These are phyloP conservation scores for Neolentinus lepideus DNA, from an alignment of 1,284 basidiomycete genomes.

Conservation along the genomic window DNA sequence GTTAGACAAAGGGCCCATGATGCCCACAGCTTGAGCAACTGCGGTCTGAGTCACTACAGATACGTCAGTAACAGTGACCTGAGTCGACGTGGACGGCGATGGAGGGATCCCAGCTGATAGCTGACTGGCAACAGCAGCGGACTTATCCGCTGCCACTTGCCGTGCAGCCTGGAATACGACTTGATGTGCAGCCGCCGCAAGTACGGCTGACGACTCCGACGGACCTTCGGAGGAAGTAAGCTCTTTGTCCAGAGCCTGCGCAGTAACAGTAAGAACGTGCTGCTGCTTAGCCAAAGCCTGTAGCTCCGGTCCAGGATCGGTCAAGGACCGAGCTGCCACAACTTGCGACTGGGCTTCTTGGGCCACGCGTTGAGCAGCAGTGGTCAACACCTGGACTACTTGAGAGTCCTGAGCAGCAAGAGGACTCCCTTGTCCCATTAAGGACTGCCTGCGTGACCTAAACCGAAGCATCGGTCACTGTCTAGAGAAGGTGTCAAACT, in stretches of 20 bases:
- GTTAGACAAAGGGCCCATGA: constrained; percentile 51
- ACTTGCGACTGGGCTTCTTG: constrained; percentile 65
- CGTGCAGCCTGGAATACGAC: constrained; percentile 75
- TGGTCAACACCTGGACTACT: constrained; percentile 68
- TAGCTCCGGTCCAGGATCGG: constrained; percentile 40
- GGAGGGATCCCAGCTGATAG: constrained; percentile 30
- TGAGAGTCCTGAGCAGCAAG: constrained; percentile 42
- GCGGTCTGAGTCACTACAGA: constrained; percentile 71
- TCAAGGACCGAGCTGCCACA: constrained; percentile 38
- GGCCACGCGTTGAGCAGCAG: constrained; percentile 67
- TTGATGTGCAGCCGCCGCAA: constrained; percentile 68
- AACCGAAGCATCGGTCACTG: neutral
- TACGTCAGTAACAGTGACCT: constrained; percentile 70
- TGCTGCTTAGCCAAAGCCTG: constrained; percentile 72
- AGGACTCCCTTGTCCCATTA: constrained; percentile 7
- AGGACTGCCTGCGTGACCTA: constrained; percentile 1
- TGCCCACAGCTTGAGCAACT: constrained; percentile 61
- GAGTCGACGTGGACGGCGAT: constrained; percentile 36
- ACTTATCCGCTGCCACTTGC: constrained; percentile 49
- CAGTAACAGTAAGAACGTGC: constrained; percentile 69
- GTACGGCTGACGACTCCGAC: constrained; percentile 32
- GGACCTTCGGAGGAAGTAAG: constrained; percentile 40
- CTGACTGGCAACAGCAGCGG: constrained; percentile 32
- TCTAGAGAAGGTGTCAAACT: neutral
- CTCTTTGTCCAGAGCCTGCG: constrained; percentile 67